Conservation (phyloP, 2,329 filamentous ascomycete genomes). For the Alternaria brassicae region DNA sequence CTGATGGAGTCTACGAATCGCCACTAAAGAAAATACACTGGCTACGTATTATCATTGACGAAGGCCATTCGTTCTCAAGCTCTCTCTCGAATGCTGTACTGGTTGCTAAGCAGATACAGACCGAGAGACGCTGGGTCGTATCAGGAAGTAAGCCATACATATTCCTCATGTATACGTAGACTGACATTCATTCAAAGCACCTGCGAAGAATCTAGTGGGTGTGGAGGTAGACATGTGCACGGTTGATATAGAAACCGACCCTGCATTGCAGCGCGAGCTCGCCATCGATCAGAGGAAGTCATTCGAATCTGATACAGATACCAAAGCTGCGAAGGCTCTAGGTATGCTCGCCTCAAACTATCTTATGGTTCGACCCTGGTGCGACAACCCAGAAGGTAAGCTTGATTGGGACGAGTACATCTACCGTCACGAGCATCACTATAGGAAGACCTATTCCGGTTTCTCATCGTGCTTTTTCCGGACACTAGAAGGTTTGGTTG, state of each 20-base stretch:
- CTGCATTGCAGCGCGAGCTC: slow-evolving; percentile 28
- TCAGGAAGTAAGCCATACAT: slow-evolving; percentile 67
- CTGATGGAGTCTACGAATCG: slow-evolving; percentile 59
- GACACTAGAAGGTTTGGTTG: slow-evolving; percentile 78
- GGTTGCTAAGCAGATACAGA: slow-evolving; percentile 61
- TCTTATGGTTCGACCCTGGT: slow-evolving; percentile 80
- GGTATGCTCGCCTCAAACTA: slow-evolving; percentile 72
- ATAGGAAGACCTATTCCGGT: slow-evolving; percentile 63
- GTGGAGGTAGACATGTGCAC: slow-evolving; percentile 66
- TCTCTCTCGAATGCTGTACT: slow-evolving; percentile 65
- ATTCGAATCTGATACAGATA: slow-evolving; percentile 47
- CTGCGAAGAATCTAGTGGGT: slow-evolving; percentile 82
- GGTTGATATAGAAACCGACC: slow-evolving; percentile 41
- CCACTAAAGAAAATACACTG: slow-evolving; percentile 77
- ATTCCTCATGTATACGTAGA: background rate
- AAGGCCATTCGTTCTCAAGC: slow-evolving; percentile 85
- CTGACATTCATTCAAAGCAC: slow-evolving; percentile 55
- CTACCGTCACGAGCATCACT: slow-evolving; percentile 56
- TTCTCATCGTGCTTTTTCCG: slow-evolving; percentile 67
- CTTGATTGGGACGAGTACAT: slow-evolving; percentile 79
- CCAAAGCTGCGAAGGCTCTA: slow-evolving; percentile 64
- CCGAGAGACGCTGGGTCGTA: slow-evolving; percentile 84
- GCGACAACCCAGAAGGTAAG: slow-evolving; percentile 66
- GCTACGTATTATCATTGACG: slow-evolving; percentile 88
- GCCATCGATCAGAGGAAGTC: slow-evolving; percentile 51